Evolutionary conservation across 306 rosid genomes (phyloP), one percentile per base, ranked within the genome.

Genomic region (Senna tora): DNA sequence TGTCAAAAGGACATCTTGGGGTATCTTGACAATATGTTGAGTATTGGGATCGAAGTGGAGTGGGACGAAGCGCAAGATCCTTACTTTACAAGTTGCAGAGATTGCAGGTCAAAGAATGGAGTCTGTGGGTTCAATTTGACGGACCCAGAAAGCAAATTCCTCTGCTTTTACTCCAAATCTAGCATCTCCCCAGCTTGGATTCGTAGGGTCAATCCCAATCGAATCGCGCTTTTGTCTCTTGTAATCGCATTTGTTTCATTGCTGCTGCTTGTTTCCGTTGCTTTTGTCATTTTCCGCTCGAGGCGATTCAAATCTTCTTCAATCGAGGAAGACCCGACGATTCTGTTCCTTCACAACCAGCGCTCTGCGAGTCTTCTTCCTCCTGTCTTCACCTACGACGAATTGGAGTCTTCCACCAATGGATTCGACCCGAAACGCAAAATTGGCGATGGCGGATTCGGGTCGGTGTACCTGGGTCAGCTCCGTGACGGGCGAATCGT

Each of bases 391-490:
- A 64, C 97, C 67, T 94, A 79, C 81, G 99, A 94, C 5, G 97
- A 94, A 72, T 58, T 94, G 0, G 87, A 84, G 42, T 4, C 72
- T 13, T 85, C 99, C 1, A 91, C 99, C 1, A 88, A 94, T 79
- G 53, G 74, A 22, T 94, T 94, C 71, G 95, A 94, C 69, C 81
- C 77, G 0, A 94, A 89, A 64, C 81, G 96, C n/a, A 94, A 91
- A 82, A 84, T 94, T 42, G 99, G 99, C 21, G 96, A 89, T 41
- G 99, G 99, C 7, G 99, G 99, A 12, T 94, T 94, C 63, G 99
- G 99, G 5, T 86, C 99, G 0, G 99, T 94, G 12, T 94, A 58
- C 58, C 74, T 94, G 45, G 99, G 91, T 4, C 86, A 89, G 45
- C 91, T 91, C 73, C 20, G 50, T 67, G 97, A 94, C 66, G 77